These are phyloP conservation scores for Noccaea caerulescens DNA, from an alignment of 345 rosid species.

Conservation along the genomic window DNA sequence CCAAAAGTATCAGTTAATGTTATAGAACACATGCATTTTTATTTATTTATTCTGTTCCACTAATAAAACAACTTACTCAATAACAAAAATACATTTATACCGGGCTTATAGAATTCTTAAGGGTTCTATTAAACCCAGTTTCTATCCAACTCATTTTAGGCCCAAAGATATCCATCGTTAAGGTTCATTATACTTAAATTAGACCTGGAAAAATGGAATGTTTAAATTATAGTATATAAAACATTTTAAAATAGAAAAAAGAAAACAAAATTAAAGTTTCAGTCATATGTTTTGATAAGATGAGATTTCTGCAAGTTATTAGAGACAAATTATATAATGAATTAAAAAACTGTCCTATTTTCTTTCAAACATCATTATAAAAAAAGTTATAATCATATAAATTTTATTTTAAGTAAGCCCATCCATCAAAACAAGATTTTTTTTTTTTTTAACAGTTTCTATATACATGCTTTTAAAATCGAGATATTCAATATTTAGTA, in stretches of 20 bases:
- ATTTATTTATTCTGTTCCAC: neutral
- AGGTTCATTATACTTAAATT: neutral
- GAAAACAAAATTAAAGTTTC: too few species aligned
- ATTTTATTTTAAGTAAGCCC: neutral
- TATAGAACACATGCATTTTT: neutral
- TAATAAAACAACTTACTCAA: neutral
- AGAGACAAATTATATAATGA: too few species aligned
- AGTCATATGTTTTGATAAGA: too few species aligned
- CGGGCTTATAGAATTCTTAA: neutral
- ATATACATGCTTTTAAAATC: neutral
- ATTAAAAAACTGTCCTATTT: too few species aligned
- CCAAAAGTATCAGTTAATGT: conserved; percentile 30
- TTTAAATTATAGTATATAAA: neutral
- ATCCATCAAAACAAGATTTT: neutral
- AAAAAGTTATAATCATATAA: neutral
- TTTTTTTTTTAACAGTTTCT: neutral
- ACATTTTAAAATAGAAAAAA: too few species aligned
- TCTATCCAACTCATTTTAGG: neutral
- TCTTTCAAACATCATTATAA: too few species aligned
- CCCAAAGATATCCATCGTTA: neutral
- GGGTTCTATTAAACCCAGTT: neutral
- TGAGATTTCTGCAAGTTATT: too few species aligned
- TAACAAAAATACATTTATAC: neutral
- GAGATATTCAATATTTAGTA: neutral
- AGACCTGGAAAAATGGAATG: too few species aligned